Base-by-base conservation (phyloP, 169 alveolate genomes). In the Plasmodium fragile region DNA sequence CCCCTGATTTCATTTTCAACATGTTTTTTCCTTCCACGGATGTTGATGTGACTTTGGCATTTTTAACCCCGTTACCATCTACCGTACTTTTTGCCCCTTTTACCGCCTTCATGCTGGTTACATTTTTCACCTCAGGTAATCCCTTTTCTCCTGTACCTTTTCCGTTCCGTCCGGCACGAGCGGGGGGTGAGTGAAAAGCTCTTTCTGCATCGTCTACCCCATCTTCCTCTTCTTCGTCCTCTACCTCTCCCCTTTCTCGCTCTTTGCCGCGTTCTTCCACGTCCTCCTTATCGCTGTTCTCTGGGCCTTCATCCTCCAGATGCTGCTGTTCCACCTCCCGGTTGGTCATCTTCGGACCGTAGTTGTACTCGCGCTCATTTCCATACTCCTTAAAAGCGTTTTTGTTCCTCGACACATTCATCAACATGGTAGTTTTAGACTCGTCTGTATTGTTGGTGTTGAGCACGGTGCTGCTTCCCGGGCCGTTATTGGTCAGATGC, bases 371-470 rank as follows among this genome's bases (percentile, higher is more conserved):
- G n/a, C 80, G 53, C 80, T 84, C 93, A 18, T 84, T 84, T 16
- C 45, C 77, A 43, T 84, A 72, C 32, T 43, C 73, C 11, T 72
- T 73, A n/a, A 55, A 84, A 49, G 65, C 78, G 28, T 72, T 84
- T 53, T 75, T 85, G 28, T 85, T 85, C 69, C 80, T 85, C 0
- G 82, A 69, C 32, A 43, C 36, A 32, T 85, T 85, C 32, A 85
- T 52, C 13, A 85, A 10, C 65, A 85, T 85, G 7, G 93, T 85
- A 8, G 93, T 85, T 36, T 85, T 85, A 0, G 80, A 85, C 28
- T 85, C 93, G 16, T 85, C 93, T 0, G 93, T 39, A 18, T 75
- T 73, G 65, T 85, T 85, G 10, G 93, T 39, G 49, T 85, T 85
- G 30, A 85, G 6, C 41, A 75, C 16, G 28, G 93, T 85, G 65